A percentile compares a stretch with the other conserved stretches of the same genome.
phyloP scores from a whole-genome alignment of 1,284 basidiomycete species.

The Paramarasmius palmivorus region DNA sequence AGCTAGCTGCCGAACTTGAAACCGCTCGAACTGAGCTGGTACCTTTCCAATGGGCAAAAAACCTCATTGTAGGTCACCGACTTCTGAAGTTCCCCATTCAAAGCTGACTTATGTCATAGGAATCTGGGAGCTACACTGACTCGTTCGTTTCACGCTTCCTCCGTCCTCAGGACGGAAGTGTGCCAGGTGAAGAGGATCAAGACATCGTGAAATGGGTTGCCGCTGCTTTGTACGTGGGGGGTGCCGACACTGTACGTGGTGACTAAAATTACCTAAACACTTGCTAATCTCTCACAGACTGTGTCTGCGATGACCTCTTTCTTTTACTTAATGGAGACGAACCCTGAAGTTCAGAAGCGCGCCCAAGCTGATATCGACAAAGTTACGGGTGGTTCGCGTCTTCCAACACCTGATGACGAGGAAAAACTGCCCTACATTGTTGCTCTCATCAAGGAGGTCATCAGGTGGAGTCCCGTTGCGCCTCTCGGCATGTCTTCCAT shows the following conservation, averaged over 20 bases:
- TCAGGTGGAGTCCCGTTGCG: slow-evolving; percentile 34
- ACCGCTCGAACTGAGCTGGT: slow-evolving; percentile 22
- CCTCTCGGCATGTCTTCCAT: slow-evolving; percentile 25
- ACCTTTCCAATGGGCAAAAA: slow-evolving; percentile 34
- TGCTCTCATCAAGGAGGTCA: slow-evolving; percentile 35
- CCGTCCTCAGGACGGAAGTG: slow-evolving; percentile 22
- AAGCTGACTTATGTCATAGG: slow-evolving; percentile 20
- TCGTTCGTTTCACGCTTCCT: slow-evolving; percentile 39
- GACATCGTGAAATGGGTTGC: slow-evolving; percentile 33
- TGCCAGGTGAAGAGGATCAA: slow-evolving; percentile 25
- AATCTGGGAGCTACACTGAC: slow-evolving; percentile 28
- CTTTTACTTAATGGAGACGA: slow-evolving; percentile 35
- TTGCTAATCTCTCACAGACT: slow-evolving; percentile 28
- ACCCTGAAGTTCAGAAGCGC: slow-evolving; percentile 36
- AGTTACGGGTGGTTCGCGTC: slow-evolving; percentile 25
- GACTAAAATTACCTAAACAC: slow-evolving; percentile 3
- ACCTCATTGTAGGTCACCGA: slow-evolving; percentile 27
- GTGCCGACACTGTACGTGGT: slow-evolving; percentile 43
- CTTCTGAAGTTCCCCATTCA: neutral
- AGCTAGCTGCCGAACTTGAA: slow-evolving; percentile 20
- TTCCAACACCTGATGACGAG: slow-evolving; percentile 35
- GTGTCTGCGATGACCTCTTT: slow-evolving; percentile 40
- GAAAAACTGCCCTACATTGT: slow-evolving; percentile 32
- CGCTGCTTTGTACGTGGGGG: slow-evolving; percentile 39
- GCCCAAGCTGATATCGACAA: slow-evolving; percentile 33